phyloP scores from a whole-genome alignment of 2,329 filamentous ascomycete genomes.

The Tolypocladium cylindrosporum region DNA sequence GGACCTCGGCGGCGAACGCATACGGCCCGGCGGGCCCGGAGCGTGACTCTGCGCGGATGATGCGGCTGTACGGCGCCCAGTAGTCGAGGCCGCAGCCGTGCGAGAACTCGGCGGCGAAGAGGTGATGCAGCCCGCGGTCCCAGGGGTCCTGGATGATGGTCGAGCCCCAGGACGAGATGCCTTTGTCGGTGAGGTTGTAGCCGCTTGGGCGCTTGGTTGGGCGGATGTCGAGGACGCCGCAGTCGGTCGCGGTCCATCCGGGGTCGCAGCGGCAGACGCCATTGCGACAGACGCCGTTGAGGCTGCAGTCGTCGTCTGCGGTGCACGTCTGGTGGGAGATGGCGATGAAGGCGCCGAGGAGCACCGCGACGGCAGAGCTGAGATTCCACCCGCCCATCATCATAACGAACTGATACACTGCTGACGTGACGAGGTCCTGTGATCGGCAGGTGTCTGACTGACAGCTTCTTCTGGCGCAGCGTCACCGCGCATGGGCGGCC shows the following conservation, averaged over 20 bases:
- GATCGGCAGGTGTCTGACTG: not conserved
- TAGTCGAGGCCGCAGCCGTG: conserved; percentile 33
- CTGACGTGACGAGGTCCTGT: not conserved
- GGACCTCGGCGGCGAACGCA: not conserved
- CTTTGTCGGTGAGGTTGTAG: conserved; percentile 32
- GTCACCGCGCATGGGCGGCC: not conserved
- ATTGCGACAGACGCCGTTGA: conserved; percentile 11
- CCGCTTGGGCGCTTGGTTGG: conserved; percentile 21
- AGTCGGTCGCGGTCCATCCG: not conserved
- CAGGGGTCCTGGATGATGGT: conserved; percentile 25
- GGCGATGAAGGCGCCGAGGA: not conserved
- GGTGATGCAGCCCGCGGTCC: conserved; percentile 34
- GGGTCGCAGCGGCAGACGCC: not conserved
- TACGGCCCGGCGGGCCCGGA: conserved; percentile 2
- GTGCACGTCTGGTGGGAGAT: conserved; percentile 4
- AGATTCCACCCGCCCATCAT: not conserved
- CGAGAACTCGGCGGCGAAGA: conserved; percentile 32
- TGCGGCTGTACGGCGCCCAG: conserved; percentile 20
- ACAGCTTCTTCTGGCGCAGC: not conserved
- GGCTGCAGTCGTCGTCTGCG: conserved; percentile 15
- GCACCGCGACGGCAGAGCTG: not conserved
- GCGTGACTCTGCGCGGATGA: conserved; percentile 28
- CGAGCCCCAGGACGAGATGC: conserved; percentile 38
- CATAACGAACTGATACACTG: no score
- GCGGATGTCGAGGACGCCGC: not conserved